Evolutionary conservation across 441 rosid species (phyloP).

Genomic region (Corymbia calophylla): DNA sequence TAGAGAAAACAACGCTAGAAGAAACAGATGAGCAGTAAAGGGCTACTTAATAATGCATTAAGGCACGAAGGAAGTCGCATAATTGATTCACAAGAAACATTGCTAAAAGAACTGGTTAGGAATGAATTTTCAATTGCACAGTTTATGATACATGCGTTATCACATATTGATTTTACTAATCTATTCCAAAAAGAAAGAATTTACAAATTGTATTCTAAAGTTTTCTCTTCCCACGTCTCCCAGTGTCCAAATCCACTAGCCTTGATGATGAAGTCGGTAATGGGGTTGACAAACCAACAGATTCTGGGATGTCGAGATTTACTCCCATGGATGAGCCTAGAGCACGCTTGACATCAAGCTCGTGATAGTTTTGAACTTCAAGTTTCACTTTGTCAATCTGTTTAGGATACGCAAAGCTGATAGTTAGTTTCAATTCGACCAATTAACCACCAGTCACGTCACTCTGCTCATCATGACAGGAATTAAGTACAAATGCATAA

Average conservation of each 20-base stretch:
- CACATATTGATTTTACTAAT: not conserved
- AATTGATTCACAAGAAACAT: not conserved
- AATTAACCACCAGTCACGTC: not conserved
- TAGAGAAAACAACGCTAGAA: not conserved
- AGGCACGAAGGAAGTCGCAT: not conserved
- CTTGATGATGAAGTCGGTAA: constrained; percentile 42
- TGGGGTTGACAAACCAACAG: constrained; percentile 61
- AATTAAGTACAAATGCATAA: not conserved
- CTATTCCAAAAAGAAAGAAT: not conserved
- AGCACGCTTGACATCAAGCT: constrained; percentile 29
- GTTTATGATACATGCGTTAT: not conserved
- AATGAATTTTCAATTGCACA: not conserved
- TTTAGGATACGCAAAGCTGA: not conserved
- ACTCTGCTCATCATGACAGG: not conserved
- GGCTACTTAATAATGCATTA: not conserved
- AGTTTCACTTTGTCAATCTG: constrained; percentile 70
- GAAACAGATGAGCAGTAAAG: not conserved
- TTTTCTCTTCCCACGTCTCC: constrained; percentile 66
- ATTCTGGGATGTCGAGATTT: constrained; percentile 87
- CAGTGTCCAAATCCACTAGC: constrained; percentile 51
- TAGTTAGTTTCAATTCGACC: not conserved
- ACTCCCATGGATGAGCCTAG: constrained; percentile 35
- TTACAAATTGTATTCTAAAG: constrained; percentile 13
- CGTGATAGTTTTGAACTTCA: constrained; percentile 36
- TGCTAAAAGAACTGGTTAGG: not conserved